A percentile compares a stretch with the other conserved stretches of the same genome.
These are phyloP conservation scores for Simplicillium aogashimaense DNA, from an alignment of 2,329 filamentous ascomycete species.

Conservation along the genomic window DNA sequence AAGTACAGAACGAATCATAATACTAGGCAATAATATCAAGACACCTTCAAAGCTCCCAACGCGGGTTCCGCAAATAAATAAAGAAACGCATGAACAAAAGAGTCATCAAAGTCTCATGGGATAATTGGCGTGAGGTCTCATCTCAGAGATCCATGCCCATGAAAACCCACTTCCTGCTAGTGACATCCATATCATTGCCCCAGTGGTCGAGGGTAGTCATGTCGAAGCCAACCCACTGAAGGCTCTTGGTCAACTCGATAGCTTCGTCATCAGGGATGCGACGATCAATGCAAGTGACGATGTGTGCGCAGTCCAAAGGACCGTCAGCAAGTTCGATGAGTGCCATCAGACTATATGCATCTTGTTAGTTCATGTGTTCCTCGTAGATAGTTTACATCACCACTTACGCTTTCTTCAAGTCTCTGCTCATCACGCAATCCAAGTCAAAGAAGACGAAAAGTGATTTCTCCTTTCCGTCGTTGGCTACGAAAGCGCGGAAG, in stretches of 20 bases:
- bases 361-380: conserved; percentile 6
- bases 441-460: conserved; percentile 83
- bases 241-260: conserved; percentile 63
- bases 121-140: neutral
- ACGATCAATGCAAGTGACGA: conserved; percentile 76
- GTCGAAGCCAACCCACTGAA: conserved; percentile 91
- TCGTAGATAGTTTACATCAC: no score
- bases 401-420: conserved; percentile 79
- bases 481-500: conserved; percentile 77
- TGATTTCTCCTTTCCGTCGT: conserved; percentile 58
- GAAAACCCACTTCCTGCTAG: conserved; percentile 75
- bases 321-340: conserved; percentile 79
- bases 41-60: neutral
- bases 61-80: conserved; percentile 10
- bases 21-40: neutral
- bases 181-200: conserved; percentile 52
- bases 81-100: neutral
- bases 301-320: conserved; percentile 64
- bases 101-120: neutral
- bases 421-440: conserved; percentile 56
- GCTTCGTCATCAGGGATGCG: conserved; percentile 50
- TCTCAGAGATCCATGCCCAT: conserved; percentile 74
- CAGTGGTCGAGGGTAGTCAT: conserved; percentile 72
- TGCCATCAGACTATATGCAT: conserved; percentile 60
- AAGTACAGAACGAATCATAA: conserved; percentile 9